Evolutionary conservation across 805 yeast species (phyloP), one percentile per base, ranked within the genome.

Genomic region (Ogataea ganodermae): DNA sequence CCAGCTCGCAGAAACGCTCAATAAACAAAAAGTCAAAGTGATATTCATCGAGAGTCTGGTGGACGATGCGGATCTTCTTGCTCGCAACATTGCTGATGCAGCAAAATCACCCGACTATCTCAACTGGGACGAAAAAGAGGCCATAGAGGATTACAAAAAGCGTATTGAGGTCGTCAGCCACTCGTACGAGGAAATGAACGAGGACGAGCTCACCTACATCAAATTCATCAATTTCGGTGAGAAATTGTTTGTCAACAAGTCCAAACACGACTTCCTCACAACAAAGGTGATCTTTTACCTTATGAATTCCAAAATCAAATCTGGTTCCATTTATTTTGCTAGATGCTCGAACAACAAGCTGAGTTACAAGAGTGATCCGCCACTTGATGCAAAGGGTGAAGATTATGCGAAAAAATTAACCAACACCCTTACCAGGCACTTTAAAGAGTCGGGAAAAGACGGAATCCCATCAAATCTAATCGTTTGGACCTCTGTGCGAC

Each of bases 401-500:
- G 68, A 65, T 37, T 92, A 87, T 65, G 84, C 97, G 1, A 71
- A 75, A 42, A 74, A 76, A 22, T 72, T 94, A 53, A 77, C 86
- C 9, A 69, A 74, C 26, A 76, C 92, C 0, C 69, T 92, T 43
- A 56, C 72, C 4, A 55, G 64, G 12, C 67, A 67, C 52, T 63
- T 63, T 35, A 45, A 56, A 13, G 36, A 50, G 35, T 24, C 18
- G 6, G 59, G 57, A 7, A 16, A 36, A 14, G 61, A 58, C 12
- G 45, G 69, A 8, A 52, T 64, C 14, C 66, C 68, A 7, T 41
- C 51, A 14, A 56, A 62, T 43, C 74, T 91, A 58, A 82, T 84
- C 3, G 91, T 94, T n/a, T 92, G 98, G 96, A 90, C 97, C 1
- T 95, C 98, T 1, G 89, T 92, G 4, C 79, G 97, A 52, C 75